Evolutionary conservation across 768 basidiomycete genomes (phyloP), one percentile per base, ranked within the genome.

Genomic region (Auriculariales sp.): DNA sequence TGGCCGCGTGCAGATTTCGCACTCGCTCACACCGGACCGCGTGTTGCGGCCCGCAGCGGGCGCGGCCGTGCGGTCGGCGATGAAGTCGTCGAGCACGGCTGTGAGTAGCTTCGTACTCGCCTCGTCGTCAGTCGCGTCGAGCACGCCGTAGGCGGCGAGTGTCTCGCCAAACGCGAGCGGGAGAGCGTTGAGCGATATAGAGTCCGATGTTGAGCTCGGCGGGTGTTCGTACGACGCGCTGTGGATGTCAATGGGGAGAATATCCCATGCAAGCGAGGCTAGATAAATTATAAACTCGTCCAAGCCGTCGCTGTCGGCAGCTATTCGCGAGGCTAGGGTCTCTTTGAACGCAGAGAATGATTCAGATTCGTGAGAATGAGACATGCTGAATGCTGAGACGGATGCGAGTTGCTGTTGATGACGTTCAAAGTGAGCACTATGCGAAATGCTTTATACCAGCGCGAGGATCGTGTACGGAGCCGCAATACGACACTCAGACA

Each of bases 1-100:
- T 66, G 68, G n/a, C n/a, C 77, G 66, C 53, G 69, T 68, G 58
- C 78, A 81, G 24, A 81, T 73, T 63, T 78, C 76, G 62, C 78
- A 79, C 54, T 72, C 72, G 15, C 53, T 63, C 25, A 44, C 35
- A 7, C 28, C 49, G 12, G 71, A 69, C 5, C 77, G 66, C 22
- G 78, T 79, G 11, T 66, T 62, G 11, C 65, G 66, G 77, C 77
- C 79, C 6, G 67, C 62, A 0, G 74, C 74, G 10, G 72, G 74
- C 1, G 75, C 69, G n/a, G n/a, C n/a, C n/a, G n/a, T n/a, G 47
- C 28, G 12, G 7, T 33, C n/a, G 31, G 19, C 4, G 31, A 19
- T 29, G 27, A 19, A 22, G 30, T 28, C 14, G 28, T 3, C 28
- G 27, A 33, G 11, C 14, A 4, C 29, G 22, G 10, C 47, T 33